phyloP scores from a whole-genome alignment of 768 basidiomycete species.

The Termitomyces titanicus region DNA sequence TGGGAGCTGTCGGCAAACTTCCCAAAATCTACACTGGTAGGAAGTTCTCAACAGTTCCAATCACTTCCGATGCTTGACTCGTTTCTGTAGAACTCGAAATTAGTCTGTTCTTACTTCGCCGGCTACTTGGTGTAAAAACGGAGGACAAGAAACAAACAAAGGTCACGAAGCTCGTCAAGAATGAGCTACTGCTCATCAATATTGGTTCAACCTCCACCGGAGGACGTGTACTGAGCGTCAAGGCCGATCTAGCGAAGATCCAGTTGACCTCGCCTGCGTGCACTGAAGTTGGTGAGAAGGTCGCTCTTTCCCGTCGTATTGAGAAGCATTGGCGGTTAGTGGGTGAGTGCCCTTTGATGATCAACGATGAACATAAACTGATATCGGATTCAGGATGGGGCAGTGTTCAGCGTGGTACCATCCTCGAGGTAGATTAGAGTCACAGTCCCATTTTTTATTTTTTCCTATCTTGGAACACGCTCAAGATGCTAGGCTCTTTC shows the following conservation, averaged over 20 bases:
- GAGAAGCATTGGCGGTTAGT: conserved; percentile 99
- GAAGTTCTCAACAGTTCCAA: not conserved
- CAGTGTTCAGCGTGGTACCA: conserved; percentile 81
- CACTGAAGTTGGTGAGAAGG: conserved; percentile 96
- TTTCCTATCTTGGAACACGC: not conserved
- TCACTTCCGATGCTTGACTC: not conserved
- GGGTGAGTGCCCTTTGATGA: conserved; percentile 47
- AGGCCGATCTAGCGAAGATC: conserved; percentile 93
- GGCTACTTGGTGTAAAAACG: conserved; percentile 95
- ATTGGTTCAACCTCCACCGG: conserved; percentile 98
- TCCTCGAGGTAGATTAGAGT: conserved; percentile 70
- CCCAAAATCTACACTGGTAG: conserved; percentile 89
- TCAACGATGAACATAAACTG: not conserved
- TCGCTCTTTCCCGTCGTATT: conserved; percentile 89
- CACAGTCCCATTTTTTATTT: conserved; percentile 3
- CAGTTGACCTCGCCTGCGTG: conserved; percentile 93
- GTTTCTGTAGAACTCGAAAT: conserved; percentile 73
- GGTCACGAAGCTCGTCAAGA: conserved; percentile 86
- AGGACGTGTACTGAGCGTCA: conserved; percentile 90
- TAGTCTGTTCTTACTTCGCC: conserved; percentile 89
- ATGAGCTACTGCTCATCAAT: conserved; percentile 93
- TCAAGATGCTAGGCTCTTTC: not conserved
- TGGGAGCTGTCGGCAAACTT: conserved; percentile 91
- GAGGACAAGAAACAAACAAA: conserved; percentile 99
- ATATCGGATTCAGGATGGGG: conserved; percentile 47